Evolutionary conservation across 2,329 filamentous ascomycete genomes (phyloP).

Genomic region (Aspergillus nomiae): DNA sequence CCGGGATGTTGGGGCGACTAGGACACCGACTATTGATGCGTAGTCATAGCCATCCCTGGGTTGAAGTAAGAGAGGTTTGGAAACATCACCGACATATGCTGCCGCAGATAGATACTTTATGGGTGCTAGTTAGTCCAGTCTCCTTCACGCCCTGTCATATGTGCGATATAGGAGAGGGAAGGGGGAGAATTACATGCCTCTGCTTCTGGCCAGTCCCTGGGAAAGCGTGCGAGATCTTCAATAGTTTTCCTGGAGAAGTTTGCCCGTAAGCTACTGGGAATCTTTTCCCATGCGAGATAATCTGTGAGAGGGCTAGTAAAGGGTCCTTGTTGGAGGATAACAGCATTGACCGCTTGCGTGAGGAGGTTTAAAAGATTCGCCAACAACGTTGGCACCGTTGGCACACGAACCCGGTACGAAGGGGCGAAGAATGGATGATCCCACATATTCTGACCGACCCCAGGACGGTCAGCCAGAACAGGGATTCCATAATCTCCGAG

Average conservation of each 20-base stretch:
- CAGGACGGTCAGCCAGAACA: constrained; percentile 16
- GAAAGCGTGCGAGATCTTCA: constrained; percentile 19
- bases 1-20: constrained; percentile 46
- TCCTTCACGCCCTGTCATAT: too few species aligned
- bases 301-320: constrained; percentile 11
- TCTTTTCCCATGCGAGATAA: constrained; percentile 27
- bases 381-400: constrained; percentile 25
- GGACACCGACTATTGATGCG: constrained; percentile 30
- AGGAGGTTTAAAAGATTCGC: background rate
- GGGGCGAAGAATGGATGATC: constrained; percentile 42
- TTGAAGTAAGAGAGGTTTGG: constrained; percentile 10
- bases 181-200: constrained; percentile 6
- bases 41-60: constrained; percentile 34
- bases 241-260: constrained; percentile 14
- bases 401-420: constrained; percentile 35
- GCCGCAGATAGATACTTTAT: constrained; percentile 25
- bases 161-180: background rate
- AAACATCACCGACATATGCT: constrained; percentile 20
- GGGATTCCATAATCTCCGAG: constrained; percentile 17
- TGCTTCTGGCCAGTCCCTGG: constrained; percentile 33
- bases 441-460: constrained; percentile 42
- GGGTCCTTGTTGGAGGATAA: constrained; percentile 21
- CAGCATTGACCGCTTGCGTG: background rate
- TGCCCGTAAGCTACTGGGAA: constrained; percentile 15
- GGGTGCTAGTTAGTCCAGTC: background rate